These are phyloP conservation scores for Barnettozyma pratensis DNA, from an alignment of 805 yeast species.

Conservation along the genomic window DNA sequence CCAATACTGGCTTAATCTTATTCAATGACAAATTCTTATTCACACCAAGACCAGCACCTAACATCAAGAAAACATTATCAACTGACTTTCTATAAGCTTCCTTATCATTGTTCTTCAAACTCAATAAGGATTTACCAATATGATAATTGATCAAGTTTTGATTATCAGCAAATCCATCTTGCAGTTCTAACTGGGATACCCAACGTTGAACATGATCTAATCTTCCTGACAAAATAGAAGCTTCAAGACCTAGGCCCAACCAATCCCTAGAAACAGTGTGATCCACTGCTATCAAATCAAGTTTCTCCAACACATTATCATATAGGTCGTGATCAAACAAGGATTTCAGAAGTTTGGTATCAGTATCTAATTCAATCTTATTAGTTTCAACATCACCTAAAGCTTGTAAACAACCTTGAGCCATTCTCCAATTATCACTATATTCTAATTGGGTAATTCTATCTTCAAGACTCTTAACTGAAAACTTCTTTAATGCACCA, in stretches of 20 bases:
- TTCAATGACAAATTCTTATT: slow-evolving; percentile 46
- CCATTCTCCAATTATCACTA: slow-evolving; percentile 80
- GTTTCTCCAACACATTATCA: slow-evolving; percentile 37
- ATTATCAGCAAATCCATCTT: slow-evolving; percentile 41
- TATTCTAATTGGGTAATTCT: slow-evolving; percentile 78
- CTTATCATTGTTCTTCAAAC: slow-evolving; percentile 33
- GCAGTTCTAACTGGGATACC: slow-evolving; percentile 48
- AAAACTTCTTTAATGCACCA: slow-evolving; percentile 73
- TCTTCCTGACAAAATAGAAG: slow-evolving; percentile 65
- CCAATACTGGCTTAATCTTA: slow-evolving; percentile 42
- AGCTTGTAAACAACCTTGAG: slow-evolving; percentile 78
- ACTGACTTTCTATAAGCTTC: slow-evolving; percentile 35
- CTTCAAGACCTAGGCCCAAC: slow-evolving; percentile 66
- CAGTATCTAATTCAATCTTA: slow-evolving; percentile 23
- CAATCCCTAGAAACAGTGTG: slow-evolving; percentile 35
- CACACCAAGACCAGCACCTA: slow-evolving; percentile 56
- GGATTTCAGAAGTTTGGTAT: slow-evolving; percentile 62
- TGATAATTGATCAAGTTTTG: slow-evolving; percentile 53
- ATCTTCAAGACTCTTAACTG: slow-evolving; percentile 65
- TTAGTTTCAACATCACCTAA: slow-evolving; percentile 38
- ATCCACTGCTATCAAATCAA: slow-evolving; percentile 12
- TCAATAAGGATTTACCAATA: slow-evolving; percentile 57
- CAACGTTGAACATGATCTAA: slow-evolving; percentile 47
- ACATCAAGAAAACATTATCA: slow-evolving; percentile 45
- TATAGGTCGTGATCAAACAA: slow-evolving; percentile 73